A percentile compares a stretch with the other conserved stretches of the same genome.
phyloP scores from a whole-genome alignment of 2,329 filamentous ascomycete genomes.

The Ascochyta lentis region DNA sequence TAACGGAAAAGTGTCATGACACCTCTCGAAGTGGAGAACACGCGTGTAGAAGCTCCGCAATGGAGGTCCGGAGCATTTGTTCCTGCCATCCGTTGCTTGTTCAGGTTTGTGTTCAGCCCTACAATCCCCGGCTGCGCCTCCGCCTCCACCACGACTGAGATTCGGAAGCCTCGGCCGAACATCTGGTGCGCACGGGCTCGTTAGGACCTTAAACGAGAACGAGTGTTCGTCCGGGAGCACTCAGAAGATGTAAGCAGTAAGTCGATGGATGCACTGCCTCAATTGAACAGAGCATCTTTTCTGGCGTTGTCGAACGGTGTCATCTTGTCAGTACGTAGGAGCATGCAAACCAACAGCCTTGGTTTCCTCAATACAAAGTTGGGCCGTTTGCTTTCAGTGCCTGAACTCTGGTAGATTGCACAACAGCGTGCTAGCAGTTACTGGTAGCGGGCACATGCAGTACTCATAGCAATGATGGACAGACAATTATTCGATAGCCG shows the following conservation, averaged over 20 bases:
- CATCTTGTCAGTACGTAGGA: too few species aligned
- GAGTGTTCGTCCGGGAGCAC: neutral
- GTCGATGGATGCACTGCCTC: neutral
- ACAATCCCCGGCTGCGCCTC: neutral
- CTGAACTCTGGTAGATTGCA: neutral
- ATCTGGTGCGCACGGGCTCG: neutral
- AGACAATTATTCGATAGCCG: neutral
- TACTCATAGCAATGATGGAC: neutral
- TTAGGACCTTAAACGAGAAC: neutral
- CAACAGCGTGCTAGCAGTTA: neutral
- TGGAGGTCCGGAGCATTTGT: neutral
- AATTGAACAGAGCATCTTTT: neutral
- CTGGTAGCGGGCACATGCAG: neutral
- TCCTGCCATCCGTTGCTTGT: neutral
- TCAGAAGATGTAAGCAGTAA: neutral
- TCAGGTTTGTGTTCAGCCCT: slow-evolving; percentile 2
- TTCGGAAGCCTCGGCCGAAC: neutral
- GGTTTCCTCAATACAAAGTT: neutral
- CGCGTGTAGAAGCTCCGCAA: neutral
- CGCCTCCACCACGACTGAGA: neutral
- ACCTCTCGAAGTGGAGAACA: too few species aligned
- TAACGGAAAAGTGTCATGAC: too few species aligned
- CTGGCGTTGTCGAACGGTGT: too few species aligned
- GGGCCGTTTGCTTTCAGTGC: neutral
- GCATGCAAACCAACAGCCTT: neutral